Percentiles rank a stretch among this genome's conserved stretches.
Evolutionary conservation across 192 early-diverging fungal genomes (phyloP).

Genomic region (Pilobolus umbonatus): DNA sequence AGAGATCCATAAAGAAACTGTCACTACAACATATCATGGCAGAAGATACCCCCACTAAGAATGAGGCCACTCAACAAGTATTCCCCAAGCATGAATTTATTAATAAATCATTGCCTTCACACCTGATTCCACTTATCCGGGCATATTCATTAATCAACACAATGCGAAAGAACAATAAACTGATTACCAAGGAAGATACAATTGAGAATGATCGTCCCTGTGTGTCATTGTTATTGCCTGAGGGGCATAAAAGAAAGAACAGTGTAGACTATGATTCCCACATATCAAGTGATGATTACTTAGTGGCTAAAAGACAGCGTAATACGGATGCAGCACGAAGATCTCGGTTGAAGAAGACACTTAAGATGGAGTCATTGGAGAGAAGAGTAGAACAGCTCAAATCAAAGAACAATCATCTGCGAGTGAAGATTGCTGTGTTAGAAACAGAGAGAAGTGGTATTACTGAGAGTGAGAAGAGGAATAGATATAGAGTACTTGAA

Average conservation of each 20-base stretch:
- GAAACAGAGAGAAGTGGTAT: slow-evolving; percentile 4
- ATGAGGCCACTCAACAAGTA: too few species aligned
- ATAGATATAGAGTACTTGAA: slow-evolving; percentile 7
- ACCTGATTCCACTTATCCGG: slow-evolving; percentile 9
- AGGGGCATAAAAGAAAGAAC: too few species aligned
- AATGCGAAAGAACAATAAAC: not conserved
- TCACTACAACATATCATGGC: not conserved
- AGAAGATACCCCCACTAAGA: too few species aligned
- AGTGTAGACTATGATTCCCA: too few species aligned
- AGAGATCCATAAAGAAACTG: not conserved
- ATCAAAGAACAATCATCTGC: slow-evolving; percentile 13
- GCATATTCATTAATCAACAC: not conserved
- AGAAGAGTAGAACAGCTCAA: slow-evolving; percentile 12
- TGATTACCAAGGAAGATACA: not conserved
- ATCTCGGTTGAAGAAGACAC: slow-evolving; percentile 19
- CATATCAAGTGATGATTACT: too few species aligned
- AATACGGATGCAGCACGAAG: slow-evolving; percentile 26
- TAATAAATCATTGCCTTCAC: not conserved
- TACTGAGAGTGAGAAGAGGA: slow-evolving; percentile 3
- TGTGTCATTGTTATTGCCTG: too few species aligned
- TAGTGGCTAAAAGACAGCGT: slow-evolving; percentile 19
- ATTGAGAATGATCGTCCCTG: too few species aligned
- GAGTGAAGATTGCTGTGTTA: slow-evolving; percentile 5
- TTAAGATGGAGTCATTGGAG: slow-evolving; percentile 18
- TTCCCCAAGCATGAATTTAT: too few species aligned